Conservation (phyloP, 148 eudicot genomes). For the Fallopia convolvulus region DNA sequence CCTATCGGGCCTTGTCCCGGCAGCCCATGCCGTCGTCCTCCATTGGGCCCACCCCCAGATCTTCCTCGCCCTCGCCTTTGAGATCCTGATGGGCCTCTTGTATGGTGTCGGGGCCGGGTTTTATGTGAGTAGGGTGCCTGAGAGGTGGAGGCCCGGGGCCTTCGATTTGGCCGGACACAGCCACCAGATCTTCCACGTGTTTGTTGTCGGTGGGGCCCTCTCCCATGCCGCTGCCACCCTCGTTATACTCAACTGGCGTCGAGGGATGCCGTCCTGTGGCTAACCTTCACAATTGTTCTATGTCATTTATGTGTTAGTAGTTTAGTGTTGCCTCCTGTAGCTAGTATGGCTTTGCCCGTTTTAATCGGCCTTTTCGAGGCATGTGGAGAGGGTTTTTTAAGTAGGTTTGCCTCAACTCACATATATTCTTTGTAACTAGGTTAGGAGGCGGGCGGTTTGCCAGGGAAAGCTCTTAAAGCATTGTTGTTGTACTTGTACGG, state of each 20-base stretch:
- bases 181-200: slow-evolving; percentile 87
- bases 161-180: slow-evolving; percentile 88
- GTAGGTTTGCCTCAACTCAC: too few species aligned
- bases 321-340: too few species aligned
- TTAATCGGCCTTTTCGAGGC: too few species aligned
- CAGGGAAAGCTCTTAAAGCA: background rate
- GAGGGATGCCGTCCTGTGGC: slow-evolving; percentile 28
- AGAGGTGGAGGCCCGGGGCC: slow-evolving; percentile 77
- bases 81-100: slow-evolving; percentile 56
- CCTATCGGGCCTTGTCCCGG: slow-evolving; percentile 73
- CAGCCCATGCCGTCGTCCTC: slow-evolving; percentile 52
- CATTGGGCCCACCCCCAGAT: slow-evolving; percentile 47
- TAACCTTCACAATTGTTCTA: background rate
- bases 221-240: slow-evolving; percentile 61
- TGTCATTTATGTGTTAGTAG: too few species aligned
- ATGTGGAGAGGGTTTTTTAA: too few species aligned
- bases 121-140: slow-evolving; percentile 67
- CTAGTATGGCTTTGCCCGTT: too few species aligned
- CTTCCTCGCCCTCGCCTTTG: slow-evolving; percentile 54
- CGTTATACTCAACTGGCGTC: slow-evolving; percentile 63
- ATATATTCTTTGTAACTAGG: too few species aligned
- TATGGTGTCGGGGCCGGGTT: slow-evolving; percentile 62
- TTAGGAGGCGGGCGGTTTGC: too few species aligned
- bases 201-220: slow-evolving; percentile 75
- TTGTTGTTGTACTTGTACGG: background rate